Evolutionary conservation across 108 stramenopile genomes (phyloP).

Genomic region (Epithemia pelagica): DNA sequence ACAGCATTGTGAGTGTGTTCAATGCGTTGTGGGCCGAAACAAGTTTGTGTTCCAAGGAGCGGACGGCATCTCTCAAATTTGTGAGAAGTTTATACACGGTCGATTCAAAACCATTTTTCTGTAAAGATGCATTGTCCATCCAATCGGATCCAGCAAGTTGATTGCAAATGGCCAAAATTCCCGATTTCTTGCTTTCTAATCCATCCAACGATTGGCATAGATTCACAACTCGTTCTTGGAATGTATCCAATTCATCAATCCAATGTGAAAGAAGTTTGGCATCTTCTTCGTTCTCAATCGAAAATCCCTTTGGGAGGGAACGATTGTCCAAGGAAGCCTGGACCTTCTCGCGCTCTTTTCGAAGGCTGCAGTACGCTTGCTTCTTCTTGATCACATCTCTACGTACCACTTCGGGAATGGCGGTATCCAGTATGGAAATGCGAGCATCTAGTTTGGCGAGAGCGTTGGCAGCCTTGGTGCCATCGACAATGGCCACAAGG

Average conservation of each 20-base stretch:
- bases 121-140: not conserved
- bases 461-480: constrained; percentile 51
- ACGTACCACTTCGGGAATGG: constrained; percentile 26
- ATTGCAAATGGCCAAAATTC: not conserved
- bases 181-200: not conserved
- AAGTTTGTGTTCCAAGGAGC: constrained; percentile 39
- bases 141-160: not conserved
- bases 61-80: constrained; percentile 45
- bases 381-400: constrained; percentile 18
- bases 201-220: constrained; percentile 19
- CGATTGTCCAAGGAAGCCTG: constrained; percentile 39
- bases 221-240: constrained; percentile 40
- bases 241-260: constrained; percentile 63
- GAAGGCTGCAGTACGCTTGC: constrained; percentile 28
- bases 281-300: constrained; percentile 31
- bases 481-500: constrained; percentile 65
- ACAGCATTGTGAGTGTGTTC: constrained; percentile 40
- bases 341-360: constrained; percentile 27
- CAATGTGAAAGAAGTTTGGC: constrained; percentile 57
- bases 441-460: constrained; percentile 35
- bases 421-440: constrained; percentile 61
- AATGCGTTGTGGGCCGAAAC: constrained; percentile 47
- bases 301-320: constrained; percentile 32
- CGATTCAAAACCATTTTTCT: constrained; percentile 4
- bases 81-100: constrained; percentile 39